Evolutionary conservation across 2,329 filamentous ascomycete species (phyloP).

Genomic region (Fusarium pininemorale): DNA sequence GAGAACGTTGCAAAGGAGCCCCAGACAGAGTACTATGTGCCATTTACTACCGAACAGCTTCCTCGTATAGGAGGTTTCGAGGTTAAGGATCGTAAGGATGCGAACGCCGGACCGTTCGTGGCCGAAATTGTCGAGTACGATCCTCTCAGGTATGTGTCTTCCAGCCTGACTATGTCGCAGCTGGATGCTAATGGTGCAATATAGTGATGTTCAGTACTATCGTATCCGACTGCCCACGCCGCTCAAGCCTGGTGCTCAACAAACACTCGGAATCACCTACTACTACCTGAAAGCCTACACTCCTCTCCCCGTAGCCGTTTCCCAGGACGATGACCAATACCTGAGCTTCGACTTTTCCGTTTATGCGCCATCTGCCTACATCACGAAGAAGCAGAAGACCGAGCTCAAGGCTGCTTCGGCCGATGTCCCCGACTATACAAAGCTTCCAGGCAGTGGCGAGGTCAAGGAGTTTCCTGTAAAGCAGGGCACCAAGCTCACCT

Average conservation of each 20-base stretch:
- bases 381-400: conserved; percentile 92
- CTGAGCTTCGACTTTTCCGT: conserved; percentile 86
- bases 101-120: conserved; percentile 71
- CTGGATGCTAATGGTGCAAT: conserved; percentile 20
- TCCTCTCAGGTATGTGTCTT: conserved; percentile 60
- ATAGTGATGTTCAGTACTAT: conserved; percentile 81
- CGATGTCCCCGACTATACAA: conserved; percentile 87
- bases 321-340: conserved; percentile 88
- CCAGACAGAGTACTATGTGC: conserved; percentile 90
- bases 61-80: conserved; percentile 85
- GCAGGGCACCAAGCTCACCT: conserved; percentile 85
- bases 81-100: conserved; percentile 90
- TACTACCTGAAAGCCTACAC: conserved; percentile 80
- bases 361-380: conserved; percentile 84
- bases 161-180: neutral
- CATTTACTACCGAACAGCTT: conserved; percentile 81
- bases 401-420: conserved; percentile 87
- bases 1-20: conserved; percentile 84
- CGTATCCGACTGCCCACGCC: conserved; percentile 80
- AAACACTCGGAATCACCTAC: conserved; percentile 89
- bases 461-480: conserved; percentile 77
- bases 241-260: conserved; percentile 78
- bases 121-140: conserved; percentile 75
- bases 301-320: conserved; percentile 82
- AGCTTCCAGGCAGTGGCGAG: conserved; percentile 68